A percentile compares a stretch with the other conserved stretches of the same genome.
These are phyloP conservation scores for Zymoseptoria crescenta DNA, from an alignment of 2,329 filamentous ascomycete species.

Conservation along the genomic window DNA sequence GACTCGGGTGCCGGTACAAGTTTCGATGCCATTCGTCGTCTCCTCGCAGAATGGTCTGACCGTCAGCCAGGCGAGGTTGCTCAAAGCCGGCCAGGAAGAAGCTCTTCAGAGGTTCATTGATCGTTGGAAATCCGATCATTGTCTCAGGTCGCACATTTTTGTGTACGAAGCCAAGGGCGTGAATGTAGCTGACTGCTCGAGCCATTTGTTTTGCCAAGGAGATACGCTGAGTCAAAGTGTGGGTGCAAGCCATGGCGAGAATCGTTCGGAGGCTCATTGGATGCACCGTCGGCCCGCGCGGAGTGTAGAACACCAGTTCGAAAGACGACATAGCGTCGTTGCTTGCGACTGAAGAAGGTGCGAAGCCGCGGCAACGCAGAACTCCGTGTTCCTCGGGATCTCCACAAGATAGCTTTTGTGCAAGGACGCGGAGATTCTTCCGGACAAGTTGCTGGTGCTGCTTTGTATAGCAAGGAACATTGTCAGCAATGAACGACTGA, in stretches of 20 bases:
- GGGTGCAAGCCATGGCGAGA: constrained; percentile 1
- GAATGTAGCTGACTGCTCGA: constrained; percentile 30
- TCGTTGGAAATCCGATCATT: constrained; percentile 26
- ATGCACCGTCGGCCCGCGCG: neutral
- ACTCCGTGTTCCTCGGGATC: neutral
- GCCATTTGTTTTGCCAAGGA: constrained; percentile 27
- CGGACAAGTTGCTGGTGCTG: neutral
- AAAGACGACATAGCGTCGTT: neutral
- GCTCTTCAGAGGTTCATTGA: neutral
- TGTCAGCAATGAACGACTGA: neutral
- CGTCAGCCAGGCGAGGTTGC: constrained; percentile 20
- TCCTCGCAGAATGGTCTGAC: constrained; percentile 27
- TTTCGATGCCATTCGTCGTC: constrained; percentile 38
- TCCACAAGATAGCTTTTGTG: neutral
- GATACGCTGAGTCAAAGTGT: constrained; percentile 24
- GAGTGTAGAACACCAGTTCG: neutral
- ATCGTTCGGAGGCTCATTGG: constrained; percentile 9
- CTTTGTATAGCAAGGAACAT: neutral
- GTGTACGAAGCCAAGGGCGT: constrained; percentile 39
- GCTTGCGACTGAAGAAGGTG: neutral
- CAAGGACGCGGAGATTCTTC: constrained; percentile 2
- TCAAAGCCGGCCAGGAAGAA: constrained; percentile 1
- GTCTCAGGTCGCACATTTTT: constrained; percentile 42
- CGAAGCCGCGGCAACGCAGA: neutral
- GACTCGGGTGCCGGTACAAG: constrained; percentile 44